Percentiles rank a stretch among this genome's conserved stretches.
phyloP scores from a whole-genome alignment of 2,329 filamentous ascomycete genomes.

The Bimuria novae-zelandiae region DNA sequence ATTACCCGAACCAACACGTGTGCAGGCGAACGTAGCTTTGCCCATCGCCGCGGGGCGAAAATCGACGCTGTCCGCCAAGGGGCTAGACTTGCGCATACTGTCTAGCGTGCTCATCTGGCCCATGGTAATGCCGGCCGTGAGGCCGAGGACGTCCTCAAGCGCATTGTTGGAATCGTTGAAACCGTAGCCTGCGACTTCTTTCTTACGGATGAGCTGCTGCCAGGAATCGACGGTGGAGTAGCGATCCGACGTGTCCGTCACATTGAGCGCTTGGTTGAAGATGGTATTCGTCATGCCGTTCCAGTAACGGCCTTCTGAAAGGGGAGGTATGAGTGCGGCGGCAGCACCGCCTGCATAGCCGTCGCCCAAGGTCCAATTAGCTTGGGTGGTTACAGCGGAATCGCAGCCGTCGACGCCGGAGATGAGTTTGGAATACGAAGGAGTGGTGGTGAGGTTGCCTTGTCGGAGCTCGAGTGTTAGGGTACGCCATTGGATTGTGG shows the following conservation, averaged over 20 bases:
- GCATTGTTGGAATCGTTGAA: slow-evolving; percentile 10
- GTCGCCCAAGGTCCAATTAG: slow-evolving; percentile 7
- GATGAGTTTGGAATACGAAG: slow-evolving; percentile 9
- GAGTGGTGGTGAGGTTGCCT: slow-evolving; percentile 4
- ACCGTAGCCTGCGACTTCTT: background rate
- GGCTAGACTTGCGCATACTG: slow-evolving; percentile 1
- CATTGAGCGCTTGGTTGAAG: slow-evolving; percentile 5
- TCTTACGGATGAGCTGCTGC: slow-evolving; percentile 2
- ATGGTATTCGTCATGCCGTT: slow-evolving; percentile 13
- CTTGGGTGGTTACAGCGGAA: background rate
- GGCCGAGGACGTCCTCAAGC: slow-evolving; percentile 10
- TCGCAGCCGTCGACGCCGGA: slow-evolving; percentile 7
- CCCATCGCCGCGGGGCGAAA: slow-evolving; percentile 5
- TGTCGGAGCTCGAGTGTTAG: slow-evolving; percentile 8
- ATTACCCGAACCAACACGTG: slow-evolving; percentile 8
- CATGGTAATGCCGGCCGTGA: slow-evolving; percentile 12
- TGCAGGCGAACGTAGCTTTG: slow-evolving; percentile 12
- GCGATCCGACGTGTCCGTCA: slow-evolving; percentile 7
- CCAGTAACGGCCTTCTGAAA: slow-evolving; percentile 13
- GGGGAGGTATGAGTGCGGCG: slow-evolving; percentile 5
- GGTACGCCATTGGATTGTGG: slow-evolving; percentile 13
- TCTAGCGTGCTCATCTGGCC: slow-evolving; percentile 7
- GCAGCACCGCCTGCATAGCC: slow-evolving; percentile 10
- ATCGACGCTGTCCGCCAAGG: background rate
- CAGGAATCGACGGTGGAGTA: slow-evolving; percentile 8